These are phyloP conservation scores for Gypsophila paniculata DNA, from an alignment of 179 eudicot species.

Conservation along the genomic window DNA sequence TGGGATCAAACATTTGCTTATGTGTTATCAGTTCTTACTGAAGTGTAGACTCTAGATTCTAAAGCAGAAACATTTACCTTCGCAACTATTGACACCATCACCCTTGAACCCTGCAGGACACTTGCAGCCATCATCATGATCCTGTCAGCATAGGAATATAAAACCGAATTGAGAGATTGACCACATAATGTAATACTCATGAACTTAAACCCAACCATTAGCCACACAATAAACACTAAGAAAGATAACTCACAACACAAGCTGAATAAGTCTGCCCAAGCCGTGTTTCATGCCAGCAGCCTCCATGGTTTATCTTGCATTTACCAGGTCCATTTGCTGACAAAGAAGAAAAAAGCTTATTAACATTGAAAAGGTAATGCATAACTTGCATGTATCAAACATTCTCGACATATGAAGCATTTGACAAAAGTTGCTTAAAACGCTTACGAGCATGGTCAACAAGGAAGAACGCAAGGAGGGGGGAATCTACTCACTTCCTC, in stretches of 20 bases:
- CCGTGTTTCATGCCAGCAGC: slow-evolving; percentile 90
- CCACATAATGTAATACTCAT: not conserved
- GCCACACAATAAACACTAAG: not conserved
- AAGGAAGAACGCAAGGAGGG: too few species aligned
- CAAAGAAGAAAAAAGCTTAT: slow-evolving; percentile 4
- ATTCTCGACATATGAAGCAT: not conserved
- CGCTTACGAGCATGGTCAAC: too few species aligned
- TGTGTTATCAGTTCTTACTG: not conserved
- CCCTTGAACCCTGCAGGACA: slow-evolving; percentile 87
- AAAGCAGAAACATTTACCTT: slow-evolving; percentile 40
- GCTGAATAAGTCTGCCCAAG: slow-evolving; percentile 70
- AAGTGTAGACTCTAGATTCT: not conserved
- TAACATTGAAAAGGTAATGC: not conserved
- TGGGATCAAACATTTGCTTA: not conserved
- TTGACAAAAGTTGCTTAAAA: too few species aligned
- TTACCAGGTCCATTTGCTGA: slow-evolving; percentile 95
- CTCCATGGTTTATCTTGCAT: slow-evolving; percentile 85
- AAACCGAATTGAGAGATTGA: slow-evolving; percentile 4
- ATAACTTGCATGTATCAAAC: not conserved
- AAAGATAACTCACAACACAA: slow-evolving; percentile 50
- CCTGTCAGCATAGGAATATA: slow-evolving; percentile 38
- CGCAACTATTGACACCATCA: slow-evolving; percentile 72
- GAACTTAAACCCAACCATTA: not conserved
- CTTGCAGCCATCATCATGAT: slow-evolving; percentile 58
- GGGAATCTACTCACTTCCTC: too few species aligned